A percentile compares a stretch with the other conserved stretches of the same genome.
Conservation (phyloP, 2,329 filamentous ascomycete genomes). For the Chrysoporthe deuterocubensis region DNA sequence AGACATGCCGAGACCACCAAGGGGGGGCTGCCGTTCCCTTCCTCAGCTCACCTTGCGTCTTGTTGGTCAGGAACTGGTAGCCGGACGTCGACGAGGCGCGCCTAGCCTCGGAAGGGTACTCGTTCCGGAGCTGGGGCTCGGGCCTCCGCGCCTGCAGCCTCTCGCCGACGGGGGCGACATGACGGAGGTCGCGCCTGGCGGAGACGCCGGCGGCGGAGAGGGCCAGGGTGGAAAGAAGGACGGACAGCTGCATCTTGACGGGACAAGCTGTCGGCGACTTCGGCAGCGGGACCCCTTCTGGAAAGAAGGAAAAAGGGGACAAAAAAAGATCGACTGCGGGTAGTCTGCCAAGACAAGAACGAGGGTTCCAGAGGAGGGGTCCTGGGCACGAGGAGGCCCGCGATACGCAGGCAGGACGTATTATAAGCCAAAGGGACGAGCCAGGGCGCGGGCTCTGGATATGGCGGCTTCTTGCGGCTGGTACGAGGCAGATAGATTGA, state of each 20-base stretch:
- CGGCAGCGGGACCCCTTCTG: too few relatives aligned
- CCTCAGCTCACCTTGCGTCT: constrained; percentile 10
- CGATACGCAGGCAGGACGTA: background rate
- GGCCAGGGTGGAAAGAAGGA: constrained; percentile 17
- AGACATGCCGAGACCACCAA: background rate
- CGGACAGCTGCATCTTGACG: constrained; percentile 20
- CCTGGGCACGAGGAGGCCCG: background rate
- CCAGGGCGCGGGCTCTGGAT: background rate
- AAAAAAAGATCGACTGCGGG: background rate
- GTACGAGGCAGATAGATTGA: background rate
- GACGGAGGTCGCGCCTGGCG: constrained; percentile 21
- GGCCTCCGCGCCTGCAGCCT: constrained; percentile 17
- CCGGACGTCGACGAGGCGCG: constrained; percentile 8
- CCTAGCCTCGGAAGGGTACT: constrained; percentile 11
- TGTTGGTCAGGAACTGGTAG: constrained; percentile 22
- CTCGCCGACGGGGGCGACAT: constrained; percentile 19
- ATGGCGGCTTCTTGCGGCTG: background rate
- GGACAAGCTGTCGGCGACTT: background rate
- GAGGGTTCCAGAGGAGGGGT: background rate
- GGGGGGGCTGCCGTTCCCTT: background rate
- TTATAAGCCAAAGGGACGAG: background rate
- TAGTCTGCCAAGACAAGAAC: constrained; percentile 1
- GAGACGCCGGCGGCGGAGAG: constrained; percentile 13
- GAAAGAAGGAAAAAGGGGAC: background rate
- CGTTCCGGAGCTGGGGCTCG: constrained; percentile 10